Evolutionary conservation across 2,329 filamentous ascomycete genomes (phyloP).

Genomic region (Penicillium glabrum): DNA sequence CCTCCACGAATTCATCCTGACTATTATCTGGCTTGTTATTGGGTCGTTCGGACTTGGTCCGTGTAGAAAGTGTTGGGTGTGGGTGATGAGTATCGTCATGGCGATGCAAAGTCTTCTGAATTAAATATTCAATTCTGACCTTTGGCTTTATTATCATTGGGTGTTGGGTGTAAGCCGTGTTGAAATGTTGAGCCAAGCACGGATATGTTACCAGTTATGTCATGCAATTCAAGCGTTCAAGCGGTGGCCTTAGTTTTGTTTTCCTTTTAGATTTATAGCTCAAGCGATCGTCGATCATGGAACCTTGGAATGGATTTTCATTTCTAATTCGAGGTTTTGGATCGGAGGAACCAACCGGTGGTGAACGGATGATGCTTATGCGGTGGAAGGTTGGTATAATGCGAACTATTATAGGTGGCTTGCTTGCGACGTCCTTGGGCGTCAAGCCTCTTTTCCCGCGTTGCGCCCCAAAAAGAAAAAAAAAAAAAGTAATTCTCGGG

Average conservation of each 20-base stretch:
- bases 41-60: neutral
- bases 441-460: constrained; percentile 1
- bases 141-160: neutral
- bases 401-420: constrained; percentile 6
- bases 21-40: constrained; percentile 1
- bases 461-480: neutral
- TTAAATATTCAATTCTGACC: neutral
- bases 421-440: neutral
- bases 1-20: neutral
- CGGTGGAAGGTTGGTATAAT: constrained; percentile 1
- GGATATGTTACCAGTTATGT: neutral
- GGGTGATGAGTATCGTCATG: neutral
- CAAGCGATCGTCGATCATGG: neutral
- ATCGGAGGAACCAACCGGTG: neutral
- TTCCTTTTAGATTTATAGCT: neutral
- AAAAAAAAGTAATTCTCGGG: neutral
- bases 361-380: neutral
- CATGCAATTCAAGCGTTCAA: neutral
- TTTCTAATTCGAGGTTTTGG: neutral
- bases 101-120: neutral
- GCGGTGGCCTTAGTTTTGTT: neutral
- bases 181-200: neutral
- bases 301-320: no score
- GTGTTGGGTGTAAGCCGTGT: neutral
- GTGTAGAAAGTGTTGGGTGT: neutral